These are phyloP conservation scores for Pneumocystis jirovecii DNA, from an alignment of 1,139 yeast species.

Conservation along the genomic window DNA sequence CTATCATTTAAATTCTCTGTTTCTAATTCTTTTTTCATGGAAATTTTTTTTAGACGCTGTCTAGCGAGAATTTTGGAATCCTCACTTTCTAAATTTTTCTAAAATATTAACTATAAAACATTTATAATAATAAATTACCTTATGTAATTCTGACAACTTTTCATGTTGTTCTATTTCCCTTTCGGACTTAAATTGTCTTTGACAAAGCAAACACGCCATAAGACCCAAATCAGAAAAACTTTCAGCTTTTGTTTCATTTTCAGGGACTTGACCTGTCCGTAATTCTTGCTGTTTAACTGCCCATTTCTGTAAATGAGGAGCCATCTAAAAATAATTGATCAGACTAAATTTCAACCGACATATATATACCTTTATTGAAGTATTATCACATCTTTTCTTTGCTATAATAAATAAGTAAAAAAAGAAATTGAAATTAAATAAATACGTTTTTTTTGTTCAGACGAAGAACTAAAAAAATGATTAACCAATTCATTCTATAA, in stretches of 20 bases:
- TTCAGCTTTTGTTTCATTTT: neutral
- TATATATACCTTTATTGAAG: neutral
- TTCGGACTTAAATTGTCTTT: constrained; percentile 14
- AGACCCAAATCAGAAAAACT: constrained; percentile 12
- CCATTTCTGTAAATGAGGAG: constrained; percentile 7
- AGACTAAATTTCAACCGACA: neutral
- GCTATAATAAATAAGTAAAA: constrained; percentile 1
- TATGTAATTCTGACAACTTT: constrained; percentile 13
- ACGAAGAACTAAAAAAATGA: neutral
- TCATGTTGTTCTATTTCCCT: constrained; percentile 14
- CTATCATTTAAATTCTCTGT: neutral
- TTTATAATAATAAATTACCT: neutral
- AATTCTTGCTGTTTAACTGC: constrained; percentile 9
- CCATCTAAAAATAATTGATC: neutral
- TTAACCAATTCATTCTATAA: neutral
- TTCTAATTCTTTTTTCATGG: neutral
- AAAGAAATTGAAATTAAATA: neutral
- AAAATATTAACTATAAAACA: neutral
- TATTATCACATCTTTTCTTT: constrained; percentile 1
- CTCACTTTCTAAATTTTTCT: neutral
- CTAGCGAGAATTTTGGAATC: neutral
- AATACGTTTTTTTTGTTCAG: neutral
- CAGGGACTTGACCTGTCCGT: constrained; percentile 1
- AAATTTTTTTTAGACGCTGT: neutral
- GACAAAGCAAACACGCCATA: constrained; percentile 16